Conservation (phyloP, 805 yeast genomes). For the Vanderwaltozyma tropicalis region DNA sequence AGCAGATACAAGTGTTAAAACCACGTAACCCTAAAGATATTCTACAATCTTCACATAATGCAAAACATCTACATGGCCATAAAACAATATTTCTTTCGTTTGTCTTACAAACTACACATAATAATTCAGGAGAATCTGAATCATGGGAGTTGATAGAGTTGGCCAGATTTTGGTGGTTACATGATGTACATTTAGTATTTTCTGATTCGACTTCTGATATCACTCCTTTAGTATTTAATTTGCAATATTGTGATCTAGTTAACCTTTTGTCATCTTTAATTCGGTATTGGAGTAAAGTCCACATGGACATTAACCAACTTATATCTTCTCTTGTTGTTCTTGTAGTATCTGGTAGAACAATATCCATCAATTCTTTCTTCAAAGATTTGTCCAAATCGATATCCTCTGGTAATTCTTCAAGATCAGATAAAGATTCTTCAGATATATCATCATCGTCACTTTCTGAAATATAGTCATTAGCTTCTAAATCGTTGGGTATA, state of each 20-base stretch:
- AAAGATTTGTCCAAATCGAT: neutral
- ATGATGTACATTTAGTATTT: conserved; percentile 9
- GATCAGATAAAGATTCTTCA: neutral
- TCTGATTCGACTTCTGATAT: conserved; percentile 22
- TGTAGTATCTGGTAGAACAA: neutral
- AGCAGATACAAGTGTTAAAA: conserved; percentile 74
- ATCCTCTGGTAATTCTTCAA: neutral
- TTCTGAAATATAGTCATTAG: neutral
- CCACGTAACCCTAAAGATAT: conserved; percentile 60
- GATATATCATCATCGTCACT: conserved; percentile 10
- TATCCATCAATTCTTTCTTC: conserved; percentile 3
- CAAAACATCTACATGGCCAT: conserved; percentile 91
- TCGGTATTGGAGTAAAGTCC: conserved; percentile 19
- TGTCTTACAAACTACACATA: conserved; percentile 75
- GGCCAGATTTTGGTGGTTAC: no score
- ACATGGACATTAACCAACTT: conserved; percentile 25
- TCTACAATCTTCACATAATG: conserved; percentile 79
- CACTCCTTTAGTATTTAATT: conserved; percentile 22
- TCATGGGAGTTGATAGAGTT: no score
- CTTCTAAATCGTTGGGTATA: conserved; percentile 9
- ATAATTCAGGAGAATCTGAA: conserved; percentile 30
- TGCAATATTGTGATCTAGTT: conserved; percentile 29
- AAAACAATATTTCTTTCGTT: conserved; percentile 65
- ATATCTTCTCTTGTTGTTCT: conserved; percentile 5
- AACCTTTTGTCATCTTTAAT: conserved; percentile 16